Percentiles rank a stretch among this genome's conserved stretches.
Conservation (phyloP, 805 yeast genomes). For the Candida takata region DNA sequence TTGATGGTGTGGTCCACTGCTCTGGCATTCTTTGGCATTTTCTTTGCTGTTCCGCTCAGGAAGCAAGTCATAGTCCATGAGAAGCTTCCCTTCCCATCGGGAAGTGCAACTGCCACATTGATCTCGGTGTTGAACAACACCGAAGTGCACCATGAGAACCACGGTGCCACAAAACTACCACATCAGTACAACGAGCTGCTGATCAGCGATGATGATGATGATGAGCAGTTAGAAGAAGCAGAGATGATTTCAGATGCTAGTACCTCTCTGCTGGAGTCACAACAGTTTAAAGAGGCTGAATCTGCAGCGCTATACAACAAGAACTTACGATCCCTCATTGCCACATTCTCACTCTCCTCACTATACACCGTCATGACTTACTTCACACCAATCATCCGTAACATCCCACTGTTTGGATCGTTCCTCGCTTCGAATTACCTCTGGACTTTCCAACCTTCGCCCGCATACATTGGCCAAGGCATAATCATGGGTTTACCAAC, state of each 20-base stretch:
- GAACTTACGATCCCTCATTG: conserved; percentile 52
- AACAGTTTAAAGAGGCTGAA: conserved; percentile 20
- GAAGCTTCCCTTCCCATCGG: conserved; percentile 88
- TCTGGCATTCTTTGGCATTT: conserved; percentile 89
- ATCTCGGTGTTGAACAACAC: conserved; percentile 82
- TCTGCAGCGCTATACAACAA: conserved; percentile 34
- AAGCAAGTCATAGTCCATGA: conserved; percentile 83
- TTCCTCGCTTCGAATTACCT: conserved; percentile 54
- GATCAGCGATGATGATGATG: conserved; percentile 15
- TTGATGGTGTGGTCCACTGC: conserved; percentile 79
- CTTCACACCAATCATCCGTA: conserved; percentile 61
- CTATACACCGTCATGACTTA: conserved; percentile 64
- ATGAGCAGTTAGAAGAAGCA: no score
- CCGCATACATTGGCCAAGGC: conserved; percentile 97
- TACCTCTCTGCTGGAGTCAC: conserved; percentile 26
- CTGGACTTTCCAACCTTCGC: conserved; percentile 93
- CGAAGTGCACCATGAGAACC: conserved; percentile 29
- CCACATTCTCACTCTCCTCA: conserved; percentile 66
- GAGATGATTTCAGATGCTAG: conserved; percentile 10
- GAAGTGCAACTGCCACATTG: conserved; percentile 91
- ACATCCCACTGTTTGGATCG: conserved; percentile 71
- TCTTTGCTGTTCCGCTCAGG: conserved; percentile 86
- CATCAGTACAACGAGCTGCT: conserved; percentile 13
- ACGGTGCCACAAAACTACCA: conserved; percentile 6
- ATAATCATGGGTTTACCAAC: conserved; percentile 95